phyloP scores from a whole-genome alignment of 139 green algal species.

The Tetraselmis chui region DNA sequence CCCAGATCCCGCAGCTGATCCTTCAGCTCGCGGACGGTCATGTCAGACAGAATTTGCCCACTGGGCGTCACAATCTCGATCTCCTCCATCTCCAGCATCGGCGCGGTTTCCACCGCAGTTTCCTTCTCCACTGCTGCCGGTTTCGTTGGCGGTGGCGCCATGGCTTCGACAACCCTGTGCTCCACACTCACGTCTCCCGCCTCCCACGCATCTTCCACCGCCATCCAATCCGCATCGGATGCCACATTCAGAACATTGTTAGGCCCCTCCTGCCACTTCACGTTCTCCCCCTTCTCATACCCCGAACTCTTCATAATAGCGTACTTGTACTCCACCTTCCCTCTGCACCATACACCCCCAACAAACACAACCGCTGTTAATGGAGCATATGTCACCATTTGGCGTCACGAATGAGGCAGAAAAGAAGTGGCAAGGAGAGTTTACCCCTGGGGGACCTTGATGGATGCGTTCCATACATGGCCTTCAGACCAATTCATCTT shows the following conservation, averaged over 20 bases:
- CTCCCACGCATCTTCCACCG: neutral
- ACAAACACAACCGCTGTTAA: too few species aligned
- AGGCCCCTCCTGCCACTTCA: neutral
- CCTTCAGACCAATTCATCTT: neutral
- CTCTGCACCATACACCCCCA: too few species aligned
- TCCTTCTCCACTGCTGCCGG: too few species aligned
- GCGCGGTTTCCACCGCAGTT: too few species aligned
- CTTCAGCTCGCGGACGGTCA: neutral
- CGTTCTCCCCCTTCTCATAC: neutral
- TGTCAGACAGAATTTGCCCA: neutral
- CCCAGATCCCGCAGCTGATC: neutral
- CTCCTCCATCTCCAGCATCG: neutral
- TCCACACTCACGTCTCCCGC: too few species aligned
- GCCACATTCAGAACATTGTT: neutral
- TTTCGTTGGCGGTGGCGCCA: too few species aligned
- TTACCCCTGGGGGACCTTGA: neutral
- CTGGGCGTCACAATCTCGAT: neutral
- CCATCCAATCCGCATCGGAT: neutral
- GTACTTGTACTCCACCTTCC: slow-evolving; percentile 36
- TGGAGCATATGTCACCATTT: too few species aligned
- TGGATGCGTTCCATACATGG: neutral
- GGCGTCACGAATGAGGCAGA: too few species aligned
- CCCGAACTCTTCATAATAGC: slow-evolving; percentile 19
- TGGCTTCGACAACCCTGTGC: too few species aligned
- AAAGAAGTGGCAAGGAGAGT: too few species aligned